Base-by-base conservation (phyloP, 108 stramenopile genomes). In the Skeletonema tropicum region DNA sequence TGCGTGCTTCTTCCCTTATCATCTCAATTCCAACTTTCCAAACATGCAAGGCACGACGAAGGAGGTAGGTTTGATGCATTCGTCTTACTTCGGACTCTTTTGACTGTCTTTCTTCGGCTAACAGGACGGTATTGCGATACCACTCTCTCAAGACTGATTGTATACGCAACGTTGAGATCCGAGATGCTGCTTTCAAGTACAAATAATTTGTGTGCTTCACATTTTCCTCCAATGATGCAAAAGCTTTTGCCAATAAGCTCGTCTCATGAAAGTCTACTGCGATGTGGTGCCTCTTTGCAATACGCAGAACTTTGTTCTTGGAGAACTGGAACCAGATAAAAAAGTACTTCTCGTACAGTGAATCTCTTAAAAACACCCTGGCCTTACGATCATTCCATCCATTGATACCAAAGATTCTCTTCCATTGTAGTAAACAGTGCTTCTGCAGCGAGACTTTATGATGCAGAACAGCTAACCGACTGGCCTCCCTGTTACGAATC, bases 251-350 rank as follows among this genome's bases (percentile, higher is more conserved):
- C 23, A 71, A 45, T 23, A 82, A 57, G 41, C 74, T 30, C 6
- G 57, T 6, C 52, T 66, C 48, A 61, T 75, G 55, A 57, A 82
- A 75, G 29, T 75, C 80, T 35, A 75, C 74, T 35, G 73, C 80
- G 23, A 75, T 69, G 35, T 60, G 45, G 0, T 52, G 52, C 32
- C 70, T 57, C 70, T 70, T 75, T 19, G 57, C n/a, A 39, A 48
- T 29, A 25, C 38, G 29, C 26, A 26, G 25, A 66, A 66, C 36
- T 36, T 66, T 65, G 12, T 70, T 32, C 5, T 61, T 55, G 25
- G 39, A 62, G 62, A 82, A 70, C 5, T 11, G 12, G 41, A 26
- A 31, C 79, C 79, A 80, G 1, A 13, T n/a, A 7, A 55, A 49
- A 19, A 65, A 74, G 29, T 55, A 80, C 61, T 70, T 68, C 29